Evolutionary conservation across 805 yeast species (phyloP).

Genomic region (Nakazawaea siamensis): DNA sequence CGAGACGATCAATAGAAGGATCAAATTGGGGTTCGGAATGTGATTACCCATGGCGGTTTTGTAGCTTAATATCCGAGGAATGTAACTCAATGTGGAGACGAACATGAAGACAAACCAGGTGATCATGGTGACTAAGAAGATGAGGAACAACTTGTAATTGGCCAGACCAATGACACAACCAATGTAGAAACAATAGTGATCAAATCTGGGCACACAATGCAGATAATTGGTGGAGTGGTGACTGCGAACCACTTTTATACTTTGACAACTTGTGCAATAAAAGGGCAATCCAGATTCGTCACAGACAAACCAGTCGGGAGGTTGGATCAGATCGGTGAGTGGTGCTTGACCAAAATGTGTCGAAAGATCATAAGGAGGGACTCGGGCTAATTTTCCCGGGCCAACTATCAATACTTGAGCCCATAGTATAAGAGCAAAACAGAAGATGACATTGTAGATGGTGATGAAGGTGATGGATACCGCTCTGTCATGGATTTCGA

Average conservation of each 20-base stretch:
- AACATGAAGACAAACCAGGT: constrained; percentile 29
- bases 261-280: constrained; percentile 65
- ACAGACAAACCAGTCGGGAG: constrained; percentile 59
- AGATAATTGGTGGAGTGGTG: constrained; percentile 57
- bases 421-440: constrained; percentile 33
- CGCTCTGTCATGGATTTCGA: constrained; percentile 18
- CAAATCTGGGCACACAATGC: constrained; percentile 65
- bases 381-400: constrained; percentile 42
- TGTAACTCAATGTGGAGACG: constrained; percentile 26
- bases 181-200: constrained; percentile 78
- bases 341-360: constrained; percentile 15
- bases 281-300: constrained; percentile 67
- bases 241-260: constrained; percentile 57
- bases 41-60: constrained; percentile 16
- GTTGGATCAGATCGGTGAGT: constrained; percentile 15
- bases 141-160: constrained; percentile 55
- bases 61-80: constrained; percentile 20
- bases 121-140: constrained; percentile 33
- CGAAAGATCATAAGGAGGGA: constrained; percentile 27
- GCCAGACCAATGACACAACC: constrained; percentile 63
- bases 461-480: constrained; percentile 25
- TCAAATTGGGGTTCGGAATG: constrained; percentile 36
- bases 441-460: constrained; percentile 20
- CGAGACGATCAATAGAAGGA: constrained; percentile 35
- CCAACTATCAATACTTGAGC: constrained; percentile 35